These are phyloP conservation scores for Cladosporium sp. DNA, from an alignment of 2,329 filamentous ascomycete genomes.

Conservation along the genomic window DNA sequence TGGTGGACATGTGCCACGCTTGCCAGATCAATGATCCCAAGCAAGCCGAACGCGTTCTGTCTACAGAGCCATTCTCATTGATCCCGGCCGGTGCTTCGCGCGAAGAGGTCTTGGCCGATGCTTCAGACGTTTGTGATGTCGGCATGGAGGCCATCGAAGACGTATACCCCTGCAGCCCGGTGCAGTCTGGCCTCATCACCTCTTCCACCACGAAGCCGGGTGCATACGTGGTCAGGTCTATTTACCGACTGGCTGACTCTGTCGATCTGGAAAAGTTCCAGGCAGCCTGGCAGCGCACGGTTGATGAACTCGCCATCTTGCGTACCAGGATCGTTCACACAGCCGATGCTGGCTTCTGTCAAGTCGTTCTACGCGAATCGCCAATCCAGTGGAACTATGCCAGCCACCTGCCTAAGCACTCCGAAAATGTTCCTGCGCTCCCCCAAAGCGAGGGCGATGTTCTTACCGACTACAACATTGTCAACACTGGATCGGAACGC, in stretches of 20 bases:
- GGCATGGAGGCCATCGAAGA: conserved; percentile 37
- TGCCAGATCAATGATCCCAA: conserved; percentile 3
- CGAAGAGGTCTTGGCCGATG: conserved; percentile 14
- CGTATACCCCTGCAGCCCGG: conserved; percentile 44
- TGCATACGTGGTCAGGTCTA: conserved; percentile 6
- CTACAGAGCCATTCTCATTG: conserved; percentile 14
- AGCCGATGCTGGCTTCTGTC: conserved; percentile 39
- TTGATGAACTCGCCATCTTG: conserved; percentile 37
- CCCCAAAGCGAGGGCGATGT: conserved; percentile 8
- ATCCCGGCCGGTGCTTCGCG: conserved; percentile 7
- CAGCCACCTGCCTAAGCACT: not conserved
- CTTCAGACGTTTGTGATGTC: conserved; percentile 18
- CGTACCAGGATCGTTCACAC: conserved; percentile 44
- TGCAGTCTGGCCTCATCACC: conserved; percentile 45
- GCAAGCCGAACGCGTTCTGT: not conserved
- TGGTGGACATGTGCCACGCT: conserved; percentile 17
- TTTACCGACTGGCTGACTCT: conserved; percentile 19
- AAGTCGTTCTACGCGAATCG: conserved; percentile 33
- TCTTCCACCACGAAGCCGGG: conserved; percentile 19
- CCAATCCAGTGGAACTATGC: conserved; percentile 2
- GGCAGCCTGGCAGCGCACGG: conserved; percentile 40
- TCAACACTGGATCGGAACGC: conserved; percentile 6
- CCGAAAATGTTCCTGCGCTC: conserved; percentile 8
- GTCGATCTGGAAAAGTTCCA: conserved; percentile 37
- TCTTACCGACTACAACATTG: conserved; percentile 12